Base-by-base conservation (phyloP, 2,329 filamentous ascomycete species). In the Microthyrium microscopicum region DNA sequence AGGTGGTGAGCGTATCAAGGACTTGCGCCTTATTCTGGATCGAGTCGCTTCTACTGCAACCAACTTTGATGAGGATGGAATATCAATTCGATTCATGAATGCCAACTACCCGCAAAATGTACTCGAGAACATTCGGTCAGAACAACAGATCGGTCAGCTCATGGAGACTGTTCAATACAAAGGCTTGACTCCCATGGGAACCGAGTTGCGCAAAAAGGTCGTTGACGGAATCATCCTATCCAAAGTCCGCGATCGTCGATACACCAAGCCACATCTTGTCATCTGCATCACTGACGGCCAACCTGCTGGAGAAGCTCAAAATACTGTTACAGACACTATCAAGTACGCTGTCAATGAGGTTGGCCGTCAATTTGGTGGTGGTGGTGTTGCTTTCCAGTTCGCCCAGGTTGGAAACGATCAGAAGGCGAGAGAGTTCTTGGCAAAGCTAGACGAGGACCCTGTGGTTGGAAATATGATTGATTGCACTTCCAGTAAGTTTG, bases 81-180 rank as follows among this genome's bases (percentile, higher is more conserved):
- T 79, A 40, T 67, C 67, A 19, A 55, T 78, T 25, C 71, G 73
- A 29, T 78, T 77, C 60, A 77, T 79, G 73, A 78, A 79, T 55
- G 42, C 42, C 21, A 40, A 15, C 35, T 43, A 20, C 46, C 45
- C 26, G 11, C 46, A 47, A n/a, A 52, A 60, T 34, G 48, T 57
- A 27, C 49, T 60, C 21, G 68, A 75, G 43, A 58, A 64, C 35
- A 69, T 77, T 40, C 62, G 60, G 27, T 65, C 49, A 33, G 64
- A 69, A 37, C 58, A 62, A 31, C 68, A 77, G 44, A 65, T 76
- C 26, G 60, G 70, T 34, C 55, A 61, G 35, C 57, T 77, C 34
- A 63, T 77, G 42, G 47, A 56, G 19, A 63, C 60, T 39, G 66
- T 75, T 39, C 61, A 66, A 17, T 78, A 77, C 59, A 67, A 67